Conservation (phyloP, 768 basidiomycete species). For the Daedaleopsis sinensis region DNA sequence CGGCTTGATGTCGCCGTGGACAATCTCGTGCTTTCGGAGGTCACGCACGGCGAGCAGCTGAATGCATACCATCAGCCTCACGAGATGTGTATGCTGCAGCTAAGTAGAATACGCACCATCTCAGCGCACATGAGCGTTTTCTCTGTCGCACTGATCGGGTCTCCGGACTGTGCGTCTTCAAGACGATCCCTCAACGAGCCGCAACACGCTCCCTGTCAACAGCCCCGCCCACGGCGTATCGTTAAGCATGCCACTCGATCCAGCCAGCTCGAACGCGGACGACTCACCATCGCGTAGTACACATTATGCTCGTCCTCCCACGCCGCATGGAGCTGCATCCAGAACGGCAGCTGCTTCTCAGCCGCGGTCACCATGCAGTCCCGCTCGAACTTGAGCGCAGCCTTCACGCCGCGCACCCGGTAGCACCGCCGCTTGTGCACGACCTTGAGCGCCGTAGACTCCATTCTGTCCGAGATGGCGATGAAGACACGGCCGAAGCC, state of each 20-base stretch:
- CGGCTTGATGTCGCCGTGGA: slow-evolving; percentile 26
- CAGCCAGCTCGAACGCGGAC: background rate
- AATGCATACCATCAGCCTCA: background rate
- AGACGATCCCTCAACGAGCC: slow-evolving; percentile 15
- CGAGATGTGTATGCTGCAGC: background rate
- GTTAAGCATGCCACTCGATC: background rate
- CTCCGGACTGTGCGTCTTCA: too few species aligned
- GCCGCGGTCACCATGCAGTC: slow-evolving; percentile 19
- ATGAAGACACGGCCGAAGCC: slow-evolving; percentile 24
- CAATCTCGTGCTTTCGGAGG: background rate
- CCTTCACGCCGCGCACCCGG: background rate
- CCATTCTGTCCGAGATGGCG: slow-evolving; percentile 11
- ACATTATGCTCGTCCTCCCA: slow-evolving; percentile 30
- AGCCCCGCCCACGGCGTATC: background rate
- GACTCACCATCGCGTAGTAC: slow-evolving; percentile 32
- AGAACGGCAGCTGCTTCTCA: slow-evolving; percentile 1
- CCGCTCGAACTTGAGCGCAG: slow-evolving; percentile 17
- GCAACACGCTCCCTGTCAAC: slow-evolving; percentile 11
- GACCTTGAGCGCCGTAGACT: slow-evolving; percentile 27
- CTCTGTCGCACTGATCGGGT: background rate
- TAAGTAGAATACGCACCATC: slow-evolving; percentile 9
- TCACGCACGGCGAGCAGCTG: slow-evolving; percentile 17
- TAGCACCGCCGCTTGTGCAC: slow-evolving; percentile 23
- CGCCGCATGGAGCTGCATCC: slow-evolving; percentile 18
- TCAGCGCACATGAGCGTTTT: slow-evolving; percentile 21